phyloP scores from a whole-genome alignment of 176 grass and related monocot genomes.

The Oryza longistaminata region DNA sequence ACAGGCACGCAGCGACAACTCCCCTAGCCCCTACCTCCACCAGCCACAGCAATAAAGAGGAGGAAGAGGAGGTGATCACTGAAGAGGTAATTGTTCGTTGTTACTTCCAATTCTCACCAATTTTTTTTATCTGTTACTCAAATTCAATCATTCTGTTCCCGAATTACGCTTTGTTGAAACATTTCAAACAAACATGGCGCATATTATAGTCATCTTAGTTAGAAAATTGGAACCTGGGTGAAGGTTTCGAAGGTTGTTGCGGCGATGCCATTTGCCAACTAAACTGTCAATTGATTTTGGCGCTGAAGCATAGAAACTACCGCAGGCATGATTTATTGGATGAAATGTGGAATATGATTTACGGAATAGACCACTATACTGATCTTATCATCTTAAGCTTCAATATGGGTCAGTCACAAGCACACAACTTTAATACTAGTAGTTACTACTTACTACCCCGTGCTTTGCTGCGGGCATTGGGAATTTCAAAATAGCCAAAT shows the following conservation, averaged over 20 bases:
- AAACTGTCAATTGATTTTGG: neutral
- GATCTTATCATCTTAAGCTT: neutral
- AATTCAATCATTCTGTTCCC: neutral
- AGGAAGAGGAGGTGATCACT: conserved; percentile 78
- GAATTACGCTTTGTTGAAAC: neutral
- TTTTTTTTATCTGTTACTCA: neutral
- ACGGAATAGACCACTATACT: neutral
- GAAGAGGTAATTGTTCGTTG: conserved; percentile 62
- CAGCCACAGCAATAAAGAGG: too few relatives aligned
- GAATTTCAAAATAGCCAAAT: too few relatives aligned
- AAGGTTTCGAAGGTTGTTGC: neutral
- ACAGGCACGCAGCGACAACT: too few relatives aligned
- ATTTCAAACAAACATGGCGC: neutral
- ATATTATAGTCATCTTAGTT: neutral
- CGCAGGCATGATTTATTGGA: neutral
- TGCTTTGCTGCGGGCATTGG: too few relatives aligned
- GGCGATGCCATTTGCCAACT: neutral
- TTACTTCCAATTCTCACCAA: neutral
- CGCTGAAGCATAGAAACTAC: neutral
- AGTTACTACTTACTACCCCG: too few relatives aligned
- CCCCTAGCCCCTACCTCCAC: too few relatives aligned
- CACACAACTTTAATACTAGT: neutral
- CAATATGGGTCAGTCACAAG: neutral
- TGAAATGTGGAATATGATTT: neutral
- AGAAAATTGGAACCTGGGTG: neutral